phyloP scores from a whole-genome alignment of 805 yeast genomes.

The Diddensiella caesifluorescens region DNA sequence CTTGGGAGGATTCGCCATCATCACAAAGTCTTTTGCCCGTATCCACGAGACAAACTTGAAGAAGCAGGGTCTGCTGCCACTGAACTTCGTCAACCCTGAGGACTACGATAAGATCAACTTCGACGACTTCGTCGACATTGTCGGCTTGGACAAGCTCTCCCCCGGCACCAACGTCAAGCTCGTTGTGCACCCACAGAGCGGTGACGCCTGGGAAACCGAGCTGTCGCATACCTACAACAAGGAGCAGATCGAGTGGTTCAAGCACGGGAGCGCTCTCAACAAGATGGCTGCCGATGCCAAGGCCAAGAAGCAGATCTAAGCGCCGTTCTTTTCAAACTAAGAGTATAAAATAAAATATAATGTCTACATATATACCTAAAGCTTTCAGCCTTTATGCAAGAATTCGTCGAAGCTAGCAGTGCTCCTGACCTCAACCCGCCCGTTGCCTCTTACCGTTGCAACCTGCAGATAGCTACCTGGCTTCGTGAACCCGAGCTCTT shows the following conservation, averaged over 20 bases:
- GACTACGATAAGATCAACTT: slow-evolving; percentile 93
- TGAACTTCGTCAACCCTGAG: slow-evolving; percentile 81
- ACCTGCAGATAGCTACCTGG: slow-evolving; percentile 29
- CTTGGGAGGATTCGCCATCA: slow-evolving; percentile 97
- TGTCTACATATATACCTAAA: neutral
- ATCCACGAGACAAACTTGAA: slow-evolving; percentile 99
- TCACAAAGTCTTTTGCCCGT: slow-evolving; percentile 96
- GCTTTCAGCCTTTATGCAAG: neutral
- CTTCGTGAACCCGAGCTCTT: no score
- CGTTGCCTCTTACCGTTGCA: slow-evolving; percentile 28
- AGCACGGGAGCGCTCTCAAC: slow-evolving; percentile 98
- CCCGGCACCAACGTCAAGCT: slow-evolving; percentile 87
- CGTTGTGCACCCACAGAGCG: slow-evolving; percentile 66
- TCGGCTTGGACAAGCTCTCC: slow-evolving; percentile 76
- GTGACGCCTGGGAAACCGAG: slow-evolving; percentile 80
- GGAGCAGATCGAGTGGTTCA: slow-evolving; percentile 99
- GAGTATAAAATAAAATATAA: neutral
- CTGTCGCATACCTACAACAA: slow-evolving; percentile 93
- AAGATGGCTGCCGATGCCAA: slow-evolving; percentile 58
- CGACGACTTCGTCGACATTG: slow-evolving; percentile 80
- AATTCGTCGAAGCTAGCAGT: slow-evolving; percentile 23
- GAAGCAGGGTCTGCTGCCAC: slow-evolving; percentile 98
- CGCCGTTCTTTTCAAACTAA: neutral
- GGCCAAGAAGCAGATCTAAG: slow-evolving; percentile 5
- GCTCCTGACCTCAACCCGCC: slow-evolving; percentile 26